Conservation (phyloP, 2,329 filamentous ascomycete species). For the Exophiala aquamarina region DNA sequence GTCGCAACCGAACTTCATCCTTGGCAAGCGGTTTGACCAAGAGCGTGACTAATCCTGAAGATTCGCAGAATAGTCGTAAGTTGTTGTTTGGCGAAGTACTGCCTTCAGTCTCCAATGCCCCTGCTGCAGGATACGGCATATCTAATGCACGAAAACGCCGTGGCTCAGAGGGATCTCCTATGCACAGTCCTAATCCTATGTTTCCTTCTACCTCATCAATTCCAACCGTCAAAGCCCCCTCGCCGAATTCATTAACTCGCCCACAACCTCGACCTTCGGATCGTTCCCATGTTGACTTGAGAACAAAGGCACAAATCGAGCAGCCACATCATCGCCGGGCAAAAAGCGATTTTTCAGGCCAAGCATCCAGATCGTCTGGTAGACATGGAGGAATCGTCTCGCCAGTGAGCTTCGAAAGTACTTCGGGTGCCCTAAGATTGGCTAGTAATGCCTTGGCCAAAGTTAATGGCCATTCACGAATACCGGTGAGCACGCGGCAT, state of each 20-base stretch:
- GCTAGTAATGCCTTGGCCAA: conserved; percentile 4
- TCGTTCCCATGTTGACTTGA: not conserved
- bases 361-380: conserved; percentile 1
- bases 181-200: conserved; percentile 53
- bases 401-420: not conserved
- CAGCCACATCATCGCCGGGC: conserved; percentile 21
- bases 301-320: not conserved
- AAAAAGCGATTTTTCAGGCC: conserved; percentile 24
- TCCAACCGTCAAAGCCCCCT: not conserved
- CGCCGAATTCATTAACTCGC: conserved; percentile 3
- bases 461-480: conserved; percentile 16
- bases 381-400: conserved; percentile 2
- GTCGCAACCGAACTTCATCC: conserved; percentile 5
- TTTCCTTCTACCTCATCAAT: conserved; percentile 27
- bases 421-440: not conserved
- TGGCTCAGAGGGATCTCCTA: conserved; percentile 67
- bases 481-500: conserved; percentile 22
- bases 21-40: conserved; percentile 4
- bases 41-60: conserved; percentile 9
- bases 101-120: conserved; percentile 45
- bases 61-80: conserved; percentile 39
- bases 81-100: conserved; percentile 76
- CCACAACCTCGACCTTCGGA: not conserved
- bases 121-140: conserved; percentile 60
- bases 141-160: conserved; percentile 55